Percentiles rank a stretch among this genome's conserved stretches.
Evolutionary conservation across 768 basidiomycete genomes (phyloP).

Genomic region (Panaeolus cyanescens): DNA sequence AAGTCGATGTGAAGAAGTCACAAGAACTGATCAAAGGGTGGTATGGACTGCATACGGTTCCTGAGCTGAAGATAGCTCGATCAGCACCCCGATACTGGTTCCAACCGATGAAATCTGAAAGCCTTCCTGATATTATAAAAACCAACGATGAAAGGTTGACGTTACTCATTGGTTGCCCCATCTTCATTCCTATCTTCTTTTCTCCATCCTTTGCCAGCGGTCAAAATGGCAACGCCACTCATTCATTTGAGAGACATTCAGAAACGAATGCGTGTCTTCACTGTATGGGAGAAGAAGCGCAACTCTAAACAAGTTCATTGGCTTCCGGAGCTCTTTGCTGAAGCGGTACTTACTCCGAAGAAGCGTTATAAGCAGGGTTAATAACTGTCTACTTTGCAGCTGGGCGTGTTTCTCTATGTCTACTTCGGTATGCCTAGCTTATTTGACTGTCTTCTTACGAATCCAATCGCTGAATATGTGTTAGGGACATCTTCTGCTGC

Average conservation of each 20-base stretch:
- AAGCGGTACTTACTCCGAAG: conserved; percentile 41
- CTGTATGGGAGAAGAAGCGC: conserved; percentile 51
- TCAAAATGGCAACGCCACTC: conserved; percentile 17
- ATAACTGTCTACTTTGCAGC: conserved; percentile 28
- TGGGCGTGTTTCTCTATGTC: conserved; percentile 65
- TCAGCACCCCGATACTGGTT: not conserved
- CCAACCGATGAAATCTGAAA: not conserved
- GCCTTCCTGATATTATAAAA: not conserved
- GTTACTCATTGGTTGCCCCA: not conserved
- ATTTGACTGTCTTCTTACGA: not conserved
- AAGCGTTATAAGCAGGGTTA: not conserved
- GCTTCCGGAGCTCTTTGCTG: conserved; percentile 61
- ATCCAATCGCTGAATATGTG: not conserved
- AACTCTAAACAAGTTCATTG: conserved; percentile 47
- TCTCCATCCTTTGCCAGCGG: not conserved
- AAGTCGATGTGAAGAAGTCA: not conserved
- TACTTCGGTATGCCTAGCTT: conserved; percentile 42
- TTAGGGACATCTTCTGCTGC: conserved; percentile 59
- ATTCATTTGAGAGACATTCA: conserved; percentile 45
- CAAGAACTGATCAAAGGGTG: not conserved
- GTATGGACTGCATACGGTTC: not conserved
- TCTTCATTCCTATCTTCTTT: not conserved
- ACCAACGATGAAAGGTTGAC: not conserved
- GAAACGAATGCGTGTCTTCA: conserved; percentile 38
- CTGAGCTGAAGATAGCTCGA: not conserved